These are phyloP conservation scores for Vitis labrusca DNA, from an alignment of 164 flowering plant species.

Conservation along the genomic window DNA sequence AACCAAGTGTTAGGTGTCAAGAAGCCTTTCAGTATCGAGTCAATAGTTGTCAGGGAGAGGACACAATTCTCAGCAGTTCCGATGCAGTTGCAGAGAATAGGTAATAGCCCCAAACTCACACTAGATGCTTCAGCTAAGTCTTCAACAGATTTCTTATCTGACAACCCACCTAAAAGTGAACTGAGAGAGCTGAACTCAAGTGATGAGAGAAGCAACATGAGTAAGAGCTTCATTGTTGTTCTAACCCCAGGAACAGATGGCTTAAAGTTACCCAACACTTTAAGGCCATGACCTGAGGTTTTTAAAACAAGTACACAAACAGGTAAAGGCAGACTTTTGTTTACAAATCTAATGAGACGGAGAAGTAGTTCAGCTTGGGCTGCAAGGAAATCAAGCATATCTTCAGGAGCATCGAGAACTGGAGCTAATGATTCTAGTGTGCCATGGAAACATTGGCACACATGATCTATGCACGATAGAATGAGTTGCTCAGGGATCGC, in stretches of 20 bases:
- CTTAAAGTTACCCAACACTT: constrained; percentile 46
- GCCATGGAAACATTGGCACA: constrained; percentile 44
- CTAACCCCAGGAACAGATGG: constrained; percentile 32
- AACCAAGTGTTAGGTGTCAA: constrained; percentile 71
- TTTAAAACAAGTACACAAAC: constrained; percentile 43
- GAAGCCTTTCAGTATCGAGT: constrained; percentile 52
- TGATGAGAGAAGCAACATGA: constrained; percentile 53
- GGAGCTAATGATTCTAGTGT: constrained; percentile 46
- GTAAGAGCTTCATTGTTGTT: constrained; percentile 40
- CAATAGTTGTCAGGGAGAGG: constrained; percentile 61
- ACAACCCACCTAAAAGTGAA: constrained; percentile 12
- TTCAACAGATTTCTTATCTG: constrained; percentile 31
- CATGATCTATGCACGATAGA: constrained; percentile 49
- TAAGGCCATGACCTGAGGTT: constrained; percentile 55
- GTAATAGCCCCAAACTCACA: constrained; percentile 55
- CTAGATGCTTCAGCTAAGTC: constrained; percentile 49
- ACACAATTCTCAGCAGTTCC: constrained; percentile 45
- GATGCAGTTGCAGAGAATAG: constrained; percentile 62
- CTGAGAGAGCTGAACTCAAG: constrained; percentile 31
- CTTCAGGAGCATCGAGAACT: constrained; percentile 39
- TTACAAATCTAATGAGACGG: constrained; percentile 39
- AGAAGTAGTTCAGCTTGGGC: constrained; percentile 75
- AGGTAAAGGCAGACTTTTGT: constrained; percentile 29
- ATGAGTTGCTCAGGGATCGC: constrained; percentile 40
- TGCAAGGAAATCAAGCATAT: constrained; percentile 47